Percentiles rank a stretch among this genome's conserved stretches.
These are phyloP conservation scores for Aureoboletus auriporus DNA, from an alignment of 768 basidiomycete genomes.

Conservation along the genomic window DNA sequence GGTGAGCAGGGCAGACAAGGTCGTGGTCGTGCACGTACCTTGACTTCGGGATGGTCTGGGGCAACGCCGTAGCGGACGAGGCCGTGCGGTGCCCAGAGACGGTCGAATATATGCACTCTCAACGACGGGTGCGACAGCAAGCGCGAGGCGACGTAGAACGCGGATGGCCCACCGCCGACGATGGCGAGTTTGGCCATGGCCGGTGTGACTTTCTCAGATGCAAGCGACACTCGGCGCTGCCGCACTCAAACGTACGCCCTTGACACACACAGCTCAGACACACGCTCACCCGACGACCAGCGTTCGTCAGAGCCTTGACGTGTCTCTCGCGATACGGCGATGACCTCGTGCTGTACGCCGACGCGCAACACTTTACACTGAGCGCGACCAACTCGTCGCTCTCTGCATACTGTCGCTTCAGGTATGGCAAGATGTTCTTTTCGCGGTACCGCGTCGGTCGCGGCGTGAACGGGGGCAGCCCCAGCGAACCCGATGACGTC, in stretches of 20 bases:
- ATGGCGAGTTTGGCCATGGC: constrained; percentile 71
- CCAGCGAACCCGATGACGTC: constrained; percentile 40
- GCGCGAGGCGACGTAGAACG: constrained; percentile 89
- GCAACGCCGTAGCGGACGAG: constrained; percentile 95
- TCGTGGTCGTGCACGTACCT: constrained; percentile 40
- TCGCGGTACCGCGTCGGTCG: constrained; percentile 52
- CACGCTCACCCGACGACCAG: constrained; percentile 38
- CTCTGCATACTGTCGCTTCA: constrained; percentile 80
- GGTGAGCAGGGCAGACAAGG: constrained; percentile 9
- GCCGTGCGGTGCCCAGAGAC: constrained; percentile 92
- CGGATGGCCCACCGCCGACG: constrained; percentile 94
- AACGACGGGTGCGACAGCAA: constrained; percentile 56
- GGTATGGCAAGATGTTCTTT: constrained; percentile 66
- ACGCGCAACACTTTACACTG: constrained; percentile 54
- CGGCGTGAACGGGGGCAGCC: constrained; percentile 10
- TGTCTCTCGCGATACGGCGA: constrained; percentile 84
- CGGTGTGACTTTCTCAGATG: constrained; percentile 38
- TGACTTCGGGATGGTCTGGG: constrained; percentile 98
- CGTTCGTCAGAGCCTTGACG: constrained; percentile 67
- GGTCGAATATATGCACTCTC: constrained; percentile 85
- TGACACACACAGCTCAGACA: constrained; percentile 7
- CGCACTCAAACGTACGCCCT: constrained; percentile 44
- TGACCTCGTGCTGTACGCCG: constrained; percentile 67
- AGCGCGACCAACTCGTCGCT: constrained; percentile 77
- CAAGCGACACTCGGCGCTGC: constrained; percentile 62